phyloP scores from a whole-genome alignment of 148 eudicot species.

The Rhododendron molle region DNA sequence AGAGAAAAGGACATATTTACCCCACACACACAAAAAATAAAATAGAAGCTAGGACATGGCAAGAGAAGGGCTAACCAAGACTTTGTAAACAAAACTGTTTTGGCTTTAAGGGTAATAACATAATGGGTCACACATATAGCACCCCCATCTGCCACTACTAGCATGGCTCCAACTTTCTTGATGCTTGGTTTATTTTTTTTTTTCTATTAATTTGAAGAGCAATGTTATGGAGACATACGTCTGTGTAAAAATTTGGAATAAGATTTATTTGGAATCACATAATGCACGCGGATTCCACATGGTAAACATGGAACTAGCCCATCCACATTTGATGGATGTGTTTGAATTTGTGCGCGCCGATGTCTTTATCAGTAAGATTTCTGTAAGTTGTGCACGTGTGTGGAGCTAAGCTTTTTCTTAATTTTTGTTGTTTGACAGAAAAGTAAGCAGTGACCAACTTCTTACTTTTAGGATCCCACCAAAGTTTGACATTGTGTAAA shows the following conservation, averaged over 20 bases:
- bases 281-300: neutral
- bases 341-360: neutral
- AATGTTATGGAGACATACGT: neutral
- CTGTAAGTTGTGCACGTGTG: neutral
- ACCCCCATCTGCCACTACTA: neutral
- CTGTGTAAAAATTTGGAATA: neutral
- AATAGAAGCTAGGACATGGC: conserved; percentile 3
- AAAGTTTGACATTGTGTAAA: conserved; percentile 29
- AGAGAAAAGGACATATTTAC: neutral
- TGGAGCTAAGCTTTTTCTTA: neutral
- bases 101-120: neutral
- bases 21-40: neutral
- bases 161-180: conserved; percentile 8
- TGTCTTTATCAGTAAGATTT: too few species aligned
- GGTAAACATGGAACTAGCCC: neutral
- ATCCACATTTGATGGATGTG: neutral
- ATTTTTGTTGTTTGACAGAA: neutral
- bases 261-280: too few species aligned
- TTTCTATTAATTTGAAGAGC: neutral
- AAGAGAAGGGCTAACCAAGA: conserved; percentile 12
- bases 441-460: conserved; percentile 31
- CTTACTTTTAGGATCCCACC: conserved; percentile 29
- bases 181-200: neutral
- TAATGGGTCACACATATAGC: conserved; percentile 20
- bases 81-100: neutral